Conservation (phyloP, 2,329 filamentous ascomycete genomes). For the Penicillium verrucosum region DNA sequence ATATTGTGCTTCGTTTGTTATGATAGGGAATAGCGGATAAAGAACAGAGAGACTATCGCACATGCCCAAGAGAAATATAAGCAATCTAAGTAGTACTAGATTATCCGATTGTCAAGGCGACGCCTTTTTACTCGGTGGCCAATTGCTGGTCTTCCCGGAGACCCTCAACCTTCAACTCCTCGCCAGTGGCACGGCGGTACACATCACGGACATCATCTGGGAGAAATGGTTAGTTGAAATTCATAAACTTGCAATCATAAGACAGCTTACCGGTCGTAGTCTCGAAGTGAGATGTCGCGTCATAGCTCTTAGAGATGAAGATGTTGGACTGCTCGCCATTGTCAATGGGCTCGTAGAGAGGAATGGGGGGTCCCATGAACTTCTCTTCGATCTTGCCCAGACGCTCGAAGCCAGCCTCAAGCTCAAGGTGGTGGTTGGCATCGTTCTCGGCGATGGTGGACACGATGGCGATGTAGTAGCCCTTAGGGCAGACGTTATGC, state of each 20-base stretch:
- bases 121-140: constrained; percentile 36
- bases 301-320: constrained; percentile 98
- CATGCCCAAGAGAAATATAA: constrained; percentile 30
- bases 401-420: constrained; percentile 86
- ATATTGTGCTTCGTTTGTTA: constrained; percentile 18
- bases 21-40: constrained; percentile 7
- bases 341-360: constrained; percentile 86
- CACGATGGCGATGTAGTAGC: constrained; percentile 98
- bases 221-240: constrained; percentile 5
- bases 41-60: constrained; percentile 19
- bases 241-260: not conserved
- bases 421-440: constrained; percentile 92
- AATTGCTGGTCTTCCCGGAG: constrained; percentile 65
- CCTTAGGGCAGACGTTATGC: constrained; percentile 98
- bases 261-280: constrained; percentile 63
- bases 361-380: constrained; percentile 91
- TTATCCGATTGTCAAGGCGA: constrained; percentile 18
- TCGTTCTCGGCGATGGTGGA: constrained; percentile 91
- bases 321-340: constrained; percentile 83
- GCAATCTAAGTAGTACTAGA: constrained; percentile 31
- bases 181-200: constrained; percentile 76
- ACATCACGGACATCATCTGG: constrained; percentile 91
- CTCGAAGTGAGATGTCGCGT: constrained; percentile 97
- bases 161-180: constrained; percentile 84
- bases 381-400: constrained; percentile 94